Base-by-base conservation (phyloP, 2,329 filamentous ascomycete species). In the Alternaria sp. region DNA sequence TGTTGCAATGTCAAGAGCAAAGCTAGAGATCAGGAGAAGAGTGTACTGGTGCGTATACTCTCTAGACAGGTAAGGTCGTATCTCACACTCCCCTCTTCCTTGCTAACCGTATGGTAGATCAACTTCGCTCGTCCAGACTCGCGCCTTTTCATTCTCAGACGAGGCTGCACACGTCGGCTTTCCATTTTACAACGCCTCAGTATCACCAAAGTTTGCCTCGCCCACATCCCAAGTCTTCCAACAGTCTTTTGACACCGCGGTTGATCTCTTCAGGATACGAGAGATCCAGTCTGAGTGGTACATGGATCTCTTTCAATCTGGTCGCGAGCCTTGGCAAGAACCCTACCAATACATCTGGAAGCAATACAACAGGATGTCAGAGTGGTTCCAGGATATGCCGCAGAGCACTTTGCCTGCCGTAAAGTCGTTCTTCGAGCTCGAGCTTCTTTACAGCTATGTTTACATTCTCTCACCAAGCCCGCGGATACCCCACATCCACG, bases 61-160 rank as follows among this genome's bases (percentile, higher is more conserved):
- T 26, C 85, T 98, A 21, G 96, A 99, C 76, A 88, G 93, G 92
- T 94, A 75, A 53, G 47, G 37, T n/a, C 14, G 4, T 6, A 10
- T 5, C 7, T 4, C 26, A n/a, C 9, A 4, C 1, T 28, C 11
- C 4, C 21, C 15, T 10, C 6, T 3, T 6, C 37, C 23, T 15
- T 30, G 7, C 60, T 63, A 47, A 63, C 5, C 14, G 3, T 10
- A 4, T 25, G 26, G 6, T 57, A 94, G 93, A 74, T 90, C 92
- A 11, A 94, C 96, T 49, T 97, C 94, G 71, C 92, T 97, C 84
- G 92, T 95, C 5, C 89, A 96, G 69, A 92, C 92, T 11, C 87
- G 93, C 33, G 90, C 94, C 0, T 97, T 97, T 78, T 97, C 95
- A 0, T 97, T 98, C 75, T 95, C 93, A 0, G 95, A 98, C 75